These are phyloP conservation scores for Cenococcum geophilum DNA, from an alignment of 495 filamentous ascomycete genomes.

Conservation along the genomic window DNA sequence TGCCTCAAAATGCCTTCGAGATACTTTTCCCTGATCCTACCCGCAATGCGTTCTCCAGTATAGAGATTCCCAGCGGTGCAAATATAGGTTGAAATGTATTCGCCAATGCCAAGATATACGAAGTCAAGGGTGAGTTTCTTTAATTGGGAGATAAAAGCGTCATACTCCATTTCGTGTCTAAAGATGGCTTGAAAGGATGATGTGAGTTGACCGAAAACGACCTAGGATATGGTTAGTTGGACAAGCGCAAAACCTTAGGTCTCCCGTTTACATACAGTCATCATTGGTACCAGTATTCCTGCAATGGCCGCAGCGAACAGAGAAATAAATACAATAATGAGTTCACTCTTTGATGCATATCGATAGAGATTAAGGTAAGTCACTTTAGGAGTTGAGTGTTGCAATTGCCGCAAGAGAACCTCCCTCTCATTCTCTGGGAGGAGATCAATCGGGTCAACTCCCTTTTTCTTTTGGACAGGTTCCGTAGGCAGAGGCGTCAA, in stretches of 20 bases:
- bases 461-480: neutral
- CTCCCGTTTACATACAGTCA: conserved; percentile 55
- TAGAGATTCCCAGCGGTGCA: conserved; percentile 86
- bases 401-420: conserved; percentile 1
- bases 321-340: conserved; percentile 61
- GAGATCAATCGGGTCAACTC: neutral
- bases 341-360: conserved; percentile 70
- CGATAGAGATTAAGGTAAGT: conserved; percentile 36
- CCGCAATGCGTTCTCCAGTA: conserved; percentile 77
- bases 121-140: conserved; percentile 72
- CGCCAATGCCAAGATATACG: conserved; percentile 77
- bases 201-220: conserved; percentile 70
- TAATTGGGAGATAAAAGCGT: conserved; percentile 56
- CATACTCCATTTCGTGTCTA: conserved; percentile 41
- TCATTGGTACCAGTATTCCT: conserved; percentile 56
- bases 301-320: conserved; percentile 75
- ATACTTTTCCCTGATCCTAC: conserved; percentile 78
- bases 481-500: neutral
- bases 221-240: conserved; percentile 29
- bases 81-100: conserved; percentile 76
- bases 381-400: neutral
- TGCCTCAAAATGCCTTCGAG: conserved; percentile 75
- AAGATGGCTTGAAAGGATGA: conserved; percentile 64
- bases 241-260: neutral
- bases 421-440: conserved; percentile 1